Conservation (phyloP, 805 yeast species). For the Saccharomyces eubayanus region DNA sequence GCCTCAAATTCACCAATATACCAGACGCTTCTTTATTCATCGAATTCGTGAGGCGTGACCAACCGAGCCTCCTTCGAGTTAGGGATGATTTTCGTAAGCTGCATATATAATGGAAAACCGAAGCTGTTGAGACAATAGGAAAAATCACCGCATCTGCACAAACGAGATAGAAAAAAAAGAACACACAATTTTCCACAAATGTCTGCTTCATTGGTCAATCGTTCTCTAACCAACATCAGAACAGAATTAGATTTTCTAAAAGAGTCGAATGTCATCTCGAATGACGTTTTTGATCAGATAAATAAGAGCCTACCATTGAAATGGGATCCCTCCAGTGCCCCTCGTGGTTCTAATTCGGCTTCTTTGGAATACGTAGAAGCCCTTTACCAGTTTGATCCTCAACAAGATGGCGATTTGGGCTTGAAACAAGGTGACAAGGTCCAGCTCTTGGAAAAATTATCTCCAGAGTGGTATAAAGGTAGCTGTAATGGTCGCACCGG, state of each 20-base stretch:
- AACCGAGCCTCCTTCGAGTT: neutral
- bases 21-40: neutral
- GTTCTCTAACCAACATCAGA: conserved; percentile 68
- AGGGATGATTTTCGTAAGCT: neutral
- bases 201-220: conserved; percentile 57
- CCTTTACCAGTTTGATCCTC: conserved; percentile 64
- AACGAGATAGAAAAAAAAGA: neutral
- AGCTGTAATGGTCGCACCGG: conserved; percentile 52
- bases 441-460: conserved; percentile 60
- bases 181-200: conserved; percentile 10
- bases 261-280: conserved; percentile 66
- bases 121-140: neutral
- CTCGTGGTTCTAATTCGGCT: conserved; percentile 1
- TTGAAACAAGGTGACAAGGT: conserved; percentile 62
- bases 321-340: conserved; percentile 33
- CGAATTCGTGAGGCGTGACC: neutral
- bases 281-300: conserved; percentile 45
- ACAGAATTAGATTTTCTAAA: conserved; percentile 71
- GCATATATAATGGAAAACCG: neutral
- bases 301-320: conserved; percentile 46
- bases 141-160: neutral
- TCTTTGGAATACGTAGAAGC: conserved; percentile 48
- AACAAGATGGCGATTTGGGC: conserved; percentile 65
- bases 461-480: conserved; percentile 92
- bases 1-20: neutral